Base-by-base conservation (phyloP, 306 rosid species). In the Psophocarpus tetragonolobus region DNA sequence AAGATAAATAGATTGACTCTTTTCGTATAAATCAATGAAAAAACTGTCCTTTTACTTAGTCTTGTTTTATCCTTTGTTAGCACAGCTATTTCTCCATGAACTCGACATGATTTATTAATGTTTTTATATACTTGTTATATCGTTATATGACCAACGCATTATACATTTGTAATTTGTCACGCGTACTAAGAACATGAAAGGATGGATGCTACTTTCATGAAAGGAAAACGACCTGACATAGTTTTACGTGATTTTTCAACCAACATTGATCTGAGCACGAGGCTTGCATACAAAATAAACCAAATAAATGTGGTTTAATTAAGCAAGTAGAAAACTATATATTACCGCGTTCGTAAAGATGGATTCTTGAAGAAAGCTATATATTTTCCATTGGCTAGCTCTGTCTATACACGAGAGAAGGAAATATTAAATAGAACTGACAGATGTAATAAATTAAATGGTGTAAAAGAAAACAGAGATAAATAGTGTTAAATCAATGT, bases 1-100 rank as follows among this genome's bases (percentile, higher is more conserved):
- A n/a, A n/a, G n/a, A n/a, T n/a, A n/a, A n/a, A n/a, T 85, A 81
- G 76, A 75, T 60, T 81, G 65, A 77, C 81, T 63, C 77, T 82
- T 78, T 75, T 74, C 75, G 76, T 76, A 75, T 51, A 57, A 80
- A 74, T 58, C 29, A 81, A 71, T 56, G 81, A 74, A 75, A 29
- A 50, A 56, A 9, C 82, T 83, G 79, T 56, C 77, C 27, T 41
- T 50, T 76, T 42, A 26, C 87, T 24, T 12, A 23, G 2, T 24
- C 1, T 5, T 21, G 15, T 26, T 56, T 21, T 56, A 11, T 44
- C 48, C 27, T 44, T 57, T 26, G 42, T 26, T 41, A 68, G 45
- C 51, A 15, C 6, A 71, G 77, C 17, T 58, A 8, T 32, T 57
- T 33, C 58, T 27, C 29, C 21, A 58, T 27, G 39, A 58, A 29